A percentile compares a stretch with the other conserved stretches of the same genome.
Evolutionary conservation across 1,139 yeast species (phyloP).

Genomic region (Geotrichum carabidarum): DNA sequence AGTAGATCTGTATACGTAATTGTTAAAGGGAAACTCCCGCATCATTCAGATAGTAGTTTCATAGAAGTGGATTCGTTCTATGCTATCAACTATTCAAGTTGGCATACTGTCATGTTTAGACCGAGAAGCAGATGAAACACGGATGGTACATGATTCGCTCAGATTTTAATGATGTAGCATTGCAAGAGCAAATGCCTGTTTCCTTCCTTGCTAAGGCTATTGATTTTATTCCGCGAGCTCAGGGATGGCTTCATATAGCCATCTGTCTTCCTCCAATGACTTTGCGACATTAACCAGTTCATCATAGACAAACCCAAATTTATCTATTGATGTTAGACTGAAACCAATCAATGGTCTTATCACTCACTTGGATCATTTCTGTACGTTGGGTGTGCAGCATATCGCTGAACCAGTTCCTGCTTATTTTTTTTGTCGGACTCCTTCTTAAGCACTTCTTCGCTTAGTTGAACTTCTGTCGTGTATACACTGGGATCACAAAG

Average conservation of each 20-base stretch:
- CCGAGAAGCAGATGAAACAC: too few relatives aligned
- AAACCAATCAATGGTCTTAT: neutral
- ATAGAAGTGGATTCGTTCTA: too few relatives aligned
- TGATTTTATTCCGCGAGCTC: neutral
- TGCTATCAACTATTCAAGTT: too few relatives aligned
- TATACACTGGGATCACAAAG: conserved; percentile 13
- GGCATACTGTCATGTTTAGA: too few relatives aligned
- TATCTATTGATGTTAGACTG: neutral
- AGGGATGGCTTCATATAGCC: conserved; percentile 13
- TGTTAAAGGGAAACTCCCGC: too few relatives aligned
- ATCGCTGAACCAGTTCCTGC: conserved; percentile 1
- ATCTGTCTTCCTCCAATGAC: conserved; percentile 15
- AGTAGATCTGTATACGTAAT: too few relatives aligned
- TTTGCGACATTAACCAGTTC: conserved; percentile 11
- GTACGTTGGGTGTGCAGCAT: conserved; percentile 1
- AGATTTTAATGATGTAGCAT: too few relatives aligned
- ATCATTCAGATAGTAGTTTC: too few relatives aligned
- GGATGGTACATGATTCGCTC: too few relatives aligned
- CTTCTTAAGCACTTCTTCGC: neutral
- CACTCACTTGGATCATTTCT: conserved; percentile 9
- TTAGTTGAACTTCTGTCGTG: conserved; percentile 11
- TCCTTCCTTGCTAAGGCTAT: neutral
- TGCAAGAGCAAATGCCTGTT: too few relatives aligned
- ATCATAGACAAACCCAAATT: neutral
- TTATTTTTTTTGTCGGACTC: neutral